These are phyloP conservation scores for Apiospora arundinis DNA, from an alignment of 2,329 filamentous ascomycete genomes.

Conservation along the genomic window DNA sequence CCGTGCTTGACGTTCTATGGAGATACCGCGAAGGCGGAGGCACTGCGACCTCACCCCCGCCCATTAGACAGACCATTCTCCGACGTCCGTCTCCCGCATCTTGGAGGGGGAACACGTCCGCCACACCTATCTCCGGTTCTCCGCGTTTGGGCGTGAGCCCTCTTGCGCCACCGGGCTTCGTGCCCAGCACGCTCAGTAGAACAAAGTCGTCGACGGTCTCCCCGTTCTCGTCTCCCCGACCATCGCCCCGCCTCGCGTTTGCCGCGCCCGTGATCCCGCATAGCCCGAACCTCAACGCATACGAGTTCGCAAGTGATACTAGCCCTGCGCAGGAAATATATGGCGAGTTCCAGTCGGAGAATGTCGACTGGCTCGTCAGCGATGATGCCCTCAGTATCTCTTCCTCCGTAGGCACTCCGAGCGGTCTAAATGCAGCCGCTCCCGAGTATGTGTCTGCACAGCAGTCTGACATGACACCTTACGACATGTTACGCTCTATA, in stretches of 20 bases:
- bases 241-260: slow-evolving; percentile 88
- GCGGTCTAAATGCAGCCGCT: slow-evolving; percentile 77
- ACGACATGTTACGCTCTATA: slow-evolving; percentile 96
- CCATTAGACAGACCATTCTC: slow-evolving; percentile 86
- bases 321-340: slow-evolving; percentile 84
- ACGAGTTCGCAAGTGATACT: slow-evolving; percentile 87
- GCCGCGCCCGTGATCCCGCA: slow-evolving; percentile 91
- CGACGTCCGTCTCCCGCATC: slow-evolving; percentile 91
- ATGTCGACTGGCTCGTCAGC: slow-evolving; percentile 96
- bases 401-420: slow-evolving; percentile 73
- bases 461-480: slow-evolving; percentile 92
- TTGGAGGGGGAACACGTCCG: slow-evolving; percentile 76
- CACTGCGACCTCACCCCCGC: slow-evolving; percentile 75
- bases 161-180: slow-evolving; percentile 83
- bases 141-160: slow-evolving; percentile 82
- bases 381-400: slow-evolving; percentile 83
- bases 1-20: slow-evolving; percentile 90
- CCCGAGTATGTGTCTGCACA: slow-evolving; percentile 76
- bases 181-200: slow-evolving; percentile 77
- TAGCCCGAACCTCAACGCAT: slow-evolving; percentile 91
- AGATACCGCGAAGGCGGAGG: slow-evolving; percentile 74
- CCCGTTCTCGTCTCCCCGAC: slow-evolving; percentile 91
- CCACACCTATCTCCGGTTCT: slow-evolving; percentile 82
- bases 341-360: slow-evolving; percentile 90
- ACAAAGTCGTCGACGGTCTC: slow-evolving; percentile 81